phyloP scores from a whole-genome alignment of 768 basidiomycete genomes.

The Lactarius hengduanensis region DNA sequence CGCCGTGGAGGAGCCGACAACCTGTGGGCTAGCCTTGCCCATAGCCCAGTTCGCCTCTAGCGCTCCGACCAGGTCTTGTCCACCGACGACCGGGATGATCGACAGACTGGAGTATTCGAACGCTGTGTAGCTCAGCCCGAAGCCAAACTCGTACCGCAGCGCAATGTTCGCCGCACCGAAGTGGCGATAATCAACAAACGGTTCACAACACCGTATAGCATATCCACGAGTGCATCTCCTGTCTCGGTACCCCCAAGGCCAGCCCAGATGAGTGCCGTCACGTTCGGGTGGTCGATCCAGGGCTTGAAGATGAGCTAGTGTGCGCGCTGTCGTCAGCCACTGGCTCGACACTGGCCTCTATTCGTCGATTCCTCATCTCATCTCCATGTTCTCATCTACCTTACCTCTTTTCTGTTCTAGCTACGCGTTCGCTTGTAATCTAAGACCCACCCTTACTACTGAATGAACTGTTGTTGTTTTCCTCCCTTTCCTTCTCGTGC shows the following conservation, averaged over 20 bases:
- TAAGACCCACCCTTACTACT: no score
- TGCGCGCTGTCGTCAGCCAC: no score
- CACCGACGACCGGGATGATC: constrained; percentile 41
- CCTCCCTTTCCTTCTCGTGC: no score
- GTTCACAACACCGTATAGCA: constrained; percentile 74
- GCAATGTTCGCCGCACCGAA: constrained; percentile 60
- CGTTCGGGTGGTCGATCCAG: constrained; percentile 77
- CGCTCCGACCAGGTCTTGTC: constrained; percentile 39
- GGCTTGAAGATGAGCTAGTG: constrained; percentile 49
- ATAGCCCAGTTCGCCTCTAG: constrained; percentile 55
- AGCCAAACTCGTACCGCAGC: constrained; percentile 88
- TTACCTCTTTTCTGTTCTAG: no score
- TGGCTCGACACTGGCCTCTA: no score
- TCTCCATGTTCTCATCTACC: no score
- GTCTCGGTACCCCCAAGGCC: constrained; percentile 68
- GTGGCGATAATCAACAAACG: constrained; percentile 43
- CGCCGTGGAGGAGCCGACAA: constrained; percentile 58
- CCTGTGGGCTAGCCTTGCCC: constrained; percentile 54
- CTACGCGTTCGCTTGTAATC: no score
- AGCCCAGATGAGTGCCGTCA: constrained; percentile 54
- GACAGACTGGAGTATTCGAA: constrained; percentile 68
- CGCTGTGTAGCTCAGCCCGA: constrained; percentile 80
- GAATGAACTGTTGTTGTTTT: no score
- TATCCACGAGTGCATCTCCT: constrained; percentile 65
- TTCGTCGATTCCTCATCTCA: no score